phyloP scores from a whole-genome alignment of 1,284 basidiomycete species.

The Inonotus obliquus region DNA sequence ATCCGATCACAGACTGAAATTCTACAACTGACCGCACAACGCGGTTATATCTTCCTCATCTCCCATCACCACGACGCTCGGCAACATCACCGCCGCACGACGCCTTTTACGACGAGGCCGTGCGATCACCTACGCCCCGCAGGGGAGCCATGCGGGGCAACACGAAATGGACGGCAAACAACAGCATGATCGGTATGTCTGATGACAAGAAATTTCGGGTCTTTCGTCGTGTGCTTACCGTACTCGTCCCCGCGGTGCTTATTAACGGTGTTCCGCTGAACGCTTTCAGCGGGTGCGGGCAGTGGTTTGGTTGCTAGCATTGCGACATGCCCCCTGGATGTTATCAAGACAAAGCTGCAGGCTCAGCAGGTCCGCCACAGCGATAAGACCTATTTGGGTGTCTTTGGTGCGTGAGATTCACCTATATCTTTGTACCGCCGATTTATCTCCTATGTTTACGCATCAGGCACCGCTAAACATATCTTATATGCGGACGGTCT shows the following conservation, averaged over 20 bases:
- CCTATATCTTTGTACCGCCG: conserved; percentile 21
- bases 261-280: not conserved
- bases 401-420: conserved; percentile 50
- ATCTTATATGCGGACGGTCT: conserved; percentile 76
- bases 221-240: conserved; percentile 5
- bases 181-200: conserved; percentile 69
- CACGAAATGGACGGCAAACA: conserved; percentile 68
- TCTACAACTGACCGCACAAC: not conserved
- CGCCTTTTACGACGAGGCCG: conserved; percentile 16
- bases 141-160: conserved; percentile 43
- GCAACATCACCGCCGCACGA: conserved; percentile 2
- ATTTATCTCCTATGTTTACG: conserved; percentile 17
- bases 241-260: conserved; percentile 8
- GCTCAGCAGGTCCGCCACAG: conserved; percentile 74
- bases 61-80: not conserved
- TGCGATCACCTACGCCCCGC: conserved; percentile 11
- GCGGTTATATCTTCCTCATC: not conserved
- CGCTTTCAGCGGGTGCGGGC: conserved; percentile 64
- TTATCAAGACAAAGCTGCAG: conserved; percentile 95
- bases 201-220: not conserved
- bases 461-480: conserved; percentile 61
- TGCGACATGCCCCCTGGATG: conserved; percentile 95
- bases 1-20: not conserved
- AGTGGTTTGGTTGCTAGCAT: conserved; percentile 89
- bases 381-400: conserved; percentile 69